Base-by-base conservation (phyloP, 306 rosid genomes). In the Cyclanthera cordifolia region DNA sequence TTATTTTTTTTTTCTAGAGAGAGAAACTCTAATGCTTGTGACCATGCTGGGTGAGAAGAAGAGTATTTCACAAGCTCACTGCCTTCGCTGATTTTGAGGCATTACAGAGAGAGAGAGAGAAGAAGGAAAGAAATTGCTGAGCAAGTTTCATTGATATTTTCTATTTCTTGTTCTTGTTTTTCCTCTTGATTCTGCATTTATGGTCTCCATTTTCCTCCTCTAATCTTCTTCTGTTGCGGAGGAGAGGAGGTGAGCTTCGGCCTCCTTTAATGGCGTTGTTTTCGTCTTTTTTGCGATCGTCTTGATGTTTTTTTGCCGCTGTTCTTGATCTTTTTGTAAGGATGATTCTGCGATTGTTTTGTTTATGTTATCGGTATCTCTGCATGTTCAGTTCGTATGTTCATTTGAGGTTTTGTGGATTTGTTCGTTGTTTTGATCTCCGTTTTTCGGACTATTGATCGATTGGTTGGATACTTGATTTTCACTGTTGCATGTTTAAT, bases 61-160 rank as follows among this genome's bases (percentile, higher is more conserved):
- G 78, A 89, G 90, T 86, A 77, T 86, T 81, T 82, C 86, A 88
- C 87, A 91, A 88, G 94, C 68, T 72, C 68, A 25, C 51, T 53
- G 63, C 74, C 74, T 53, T 70, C 50, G 74, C 65, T 70, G 66
- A 70, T 70, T 70, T 70, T 70, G 74, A 70, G 74, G 74, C 51
- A 70, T 34, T n/a, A 51, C 47, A 34, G 5, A 53, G 48, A 17
- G 59, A 28, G 59, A 28, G 19, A 68, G 27, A 67, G 47, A 49
- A 51, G 59, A 67, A 51, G 32, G 5, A 25, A 25, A 51, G 61
- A 34, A 47, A 53, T 47, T 70, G 51, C 39, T 39, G 66, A 9
- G 15, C 23, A 15, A 54, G 53, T 54, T 27, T 72, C 75, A 19
- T 24, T n/a, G 1, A 28, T 28, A 19, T 4, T 20, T 56, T n/a